Percentiles rank a stretch among this genome's conserved stretches.
phyloP scores from a whole-genome alignment of 2,329 filamentous ascomycete genomes.

The Calonectria hawksworthii region DNA sequence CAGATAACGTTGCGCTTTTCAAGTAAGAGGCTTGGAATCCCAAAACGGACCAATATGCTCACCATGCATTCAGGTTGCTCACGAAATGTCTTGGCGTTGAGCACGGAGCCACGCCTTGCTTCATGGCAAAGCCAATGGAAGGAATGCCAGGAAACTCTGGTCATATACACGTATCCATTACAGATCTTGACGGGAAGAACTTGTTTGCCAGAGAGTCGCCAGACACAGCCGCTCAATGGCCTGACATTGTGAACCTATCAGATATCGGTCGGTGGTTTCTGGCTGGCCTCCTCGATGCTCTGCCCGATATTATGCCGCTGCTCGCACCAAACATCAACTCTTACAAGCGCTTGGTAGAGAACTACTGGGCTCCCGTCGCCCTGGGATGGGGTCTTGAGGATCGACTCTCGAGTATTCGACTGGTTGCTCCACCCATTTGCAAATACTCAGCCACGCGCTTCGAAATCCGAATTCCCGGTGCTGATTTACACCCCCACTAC shows the following conservation, averaged over 20 bases:
- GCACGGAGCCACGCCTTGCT: slow-evolving; percentile 81
- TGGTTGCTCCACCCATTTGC: slow-evolving; percentile 64
- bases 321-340: slow-evolving; percentile 82
- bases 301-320: slow-evolving; percentile 82
- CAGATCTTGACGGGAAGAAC: slow-evolving; percentile 74
- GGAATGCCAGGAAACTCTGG: slow-evolving; percentile 81
- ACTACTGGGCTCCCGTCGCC: slow-evolving; percentile 84
- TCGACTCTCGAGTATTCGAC: slow-evolving; percentile 75
- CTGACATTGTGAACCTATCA: slow-evolving; percentile 75
- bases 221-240: slow-evolving; percentile 65
- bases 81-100: slow-evolving; percentile 79
- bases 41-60: slow-evolving; percentile 55
- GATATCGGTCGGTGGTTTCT: slow-evolving; percentile 80
- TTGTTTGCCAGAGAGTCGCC: slow-evolving; percentile 74
- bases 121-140: slow-evolving; percentile 83
- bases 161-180: slow-evolving; percentile 81
- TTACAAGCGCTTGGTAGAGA: slow-evolving; percentile 83
- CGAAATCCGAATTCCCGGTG: slow-evolving; percentile 79
- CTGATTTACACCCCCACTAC: slow-evolving; percentile 79
- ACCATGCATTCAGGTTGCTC: slow-evolving; percentile 16
- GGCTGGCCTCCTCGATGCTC: slow-evolving; percentile 76
- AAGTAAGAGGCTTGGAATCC: slow-evolving; percentile 63
- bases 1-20: slow-evolving; percentile 79
- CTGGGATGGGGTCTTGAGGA: slow-evolving; percentile 84
- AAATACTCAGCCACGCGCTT: slow-evolving; percentile 78